These are phyloP conservation scores for Hirsutella rhossiliensis DNA, from an alignment of 2,329 filamentous ascomycete species.

Conservation along the genomic window DNA sequence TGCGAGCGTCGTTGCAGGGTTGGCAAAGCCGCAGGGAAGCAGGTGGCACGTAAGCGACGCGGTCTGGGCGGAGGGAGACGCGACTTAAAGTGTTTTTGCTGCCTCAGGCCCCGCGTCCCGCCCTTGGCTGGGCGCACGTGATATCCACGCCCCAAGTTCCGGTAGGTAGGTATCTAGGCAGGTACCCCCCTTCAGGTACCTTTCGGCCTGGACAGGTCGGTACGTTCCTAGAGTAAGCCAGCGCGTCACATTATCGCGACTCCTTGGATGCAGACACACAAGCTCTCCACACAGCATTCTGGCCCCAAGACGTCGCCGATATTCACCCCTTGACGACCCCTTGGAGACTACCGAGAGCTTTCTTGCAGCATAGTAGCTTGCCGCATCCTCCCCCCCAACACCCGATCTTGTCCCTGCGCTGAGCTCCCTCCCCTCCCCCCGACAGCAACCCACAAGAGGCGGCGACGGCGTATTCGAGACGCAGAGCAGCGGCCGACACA, in stretches of 20 bases:
- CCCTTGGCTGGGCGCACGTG: conserved; percentile 15
- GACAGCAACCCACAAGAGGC: background rate
- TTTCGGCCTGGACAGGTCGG: too few species aligned
- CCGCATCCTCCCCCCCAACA: background rate
- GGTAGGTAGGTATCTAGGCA: too few species aligned
- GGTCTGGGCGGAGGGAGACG: conserved; percentile 19
- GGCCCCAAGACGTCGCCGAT: background rate
- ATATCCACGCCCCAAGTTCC: conserved; percentile 12
- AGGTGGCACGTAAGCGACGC: conserved; percentile 25
- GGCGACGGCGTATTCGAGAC: too few species aligned
- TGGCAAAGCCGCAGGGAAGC: conserved; percentile 11
- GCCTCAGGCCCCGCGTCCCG: conserved; percentile 16
- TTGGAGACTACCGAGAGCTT: background rate
- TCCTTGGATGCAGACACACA: background rate
- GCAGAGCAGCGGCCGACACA: too few species aligned
- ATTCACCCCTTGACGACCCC: background rate
- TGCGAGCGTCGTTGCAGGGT: conserved; percentile 5
- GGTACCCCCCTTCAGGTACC: too few species aligned
- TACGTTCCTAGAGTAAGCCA: too few species aligned
- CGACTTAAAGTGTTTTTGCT: conserved; percentile 22
- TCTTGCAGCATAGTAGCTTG: background rate
- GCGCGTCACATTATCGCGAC: background rate
- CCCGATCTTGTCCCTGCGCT: background rate
- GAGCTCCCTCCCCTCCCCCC: background rate
- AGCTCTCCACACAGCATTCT: background rate